These are phyloP conservation scores for Macrocybe gigantea DNA, from an alignment of 768 basidiomycete species.

Conservation along the genomic window DNA sequence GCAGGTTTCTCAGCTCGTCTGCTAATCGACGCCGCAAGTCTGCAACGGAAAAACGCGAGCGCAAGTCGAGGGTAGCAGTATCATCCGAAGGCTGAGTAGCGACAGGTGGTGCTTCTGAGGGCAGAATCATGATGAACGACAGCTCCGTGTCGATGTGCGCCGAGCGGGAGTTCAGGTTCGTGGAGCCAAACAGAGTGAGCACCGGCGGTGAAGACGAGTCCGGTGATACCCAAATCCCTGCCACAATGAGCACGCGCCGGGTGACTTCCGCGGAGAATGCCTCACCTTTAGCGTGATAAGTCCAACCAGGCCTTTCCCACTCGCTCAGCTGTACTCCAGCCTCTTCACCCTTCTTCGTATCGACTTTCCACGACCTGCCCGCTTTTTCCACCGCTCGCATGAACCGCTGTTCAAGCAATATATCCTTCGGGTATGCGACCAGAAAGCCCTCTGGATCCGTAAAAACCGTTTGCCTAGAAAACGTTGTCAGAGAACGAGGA, in stretches of 20 bases:
- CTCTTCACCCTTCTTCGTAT: slow-evolving; percentile 17
- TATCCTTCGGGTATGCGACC: slow-evolving; percentile 95
- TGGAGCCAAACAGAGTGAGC: slow-evolving; percentile 88
- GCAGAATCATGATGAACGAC: slow-evolving; percentile 78
- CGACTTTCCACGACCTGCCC: slow-evolving; percentile 29
- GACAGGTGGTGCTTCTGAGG: slow-evolving; percentile 29
- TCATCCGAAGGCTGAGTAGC: background rate
- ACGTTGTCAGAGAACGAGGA: background rate
- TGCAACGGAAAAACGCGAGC: slow-evolving; percentile 6
- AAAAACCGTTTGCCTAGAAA: slow-evolving; percentile 90
- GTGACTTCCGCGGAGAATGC: background rate
- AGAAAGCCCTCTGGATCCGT: slow-evolving; percentile 82
- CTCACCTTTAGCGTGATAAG: slow-evolving; percentile 96
- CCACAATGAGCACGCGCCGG: background rate
- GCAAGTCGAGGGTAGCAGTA: background rate
- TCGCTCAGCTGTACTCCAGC: slow-evolving; percentile 70
- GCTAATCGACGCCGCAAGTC: slow-evolving; percentile 42
- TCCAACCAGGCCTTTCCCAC: slow-evolving; percentile 90
- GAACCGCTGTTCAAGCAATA: slow-evolving; percentile 75
- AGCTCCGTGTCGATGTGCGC: slow-evolving; percentile 88
- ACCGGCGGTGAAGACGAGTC: slow-evolving; percentile 43
- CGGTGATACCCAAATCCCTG: slow-evolving; percentile 85
- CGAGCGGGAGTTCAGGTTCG: slow-evolving; percentile 90
- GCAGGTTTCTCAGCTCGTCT: slow-evolving; percentile 49
- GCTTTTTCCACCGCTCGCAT: slow-evolving; percentile 57